phyloP scores from a whole-genome alignment of 139 green algal species.

The Tetraselmis striata region DNA sequence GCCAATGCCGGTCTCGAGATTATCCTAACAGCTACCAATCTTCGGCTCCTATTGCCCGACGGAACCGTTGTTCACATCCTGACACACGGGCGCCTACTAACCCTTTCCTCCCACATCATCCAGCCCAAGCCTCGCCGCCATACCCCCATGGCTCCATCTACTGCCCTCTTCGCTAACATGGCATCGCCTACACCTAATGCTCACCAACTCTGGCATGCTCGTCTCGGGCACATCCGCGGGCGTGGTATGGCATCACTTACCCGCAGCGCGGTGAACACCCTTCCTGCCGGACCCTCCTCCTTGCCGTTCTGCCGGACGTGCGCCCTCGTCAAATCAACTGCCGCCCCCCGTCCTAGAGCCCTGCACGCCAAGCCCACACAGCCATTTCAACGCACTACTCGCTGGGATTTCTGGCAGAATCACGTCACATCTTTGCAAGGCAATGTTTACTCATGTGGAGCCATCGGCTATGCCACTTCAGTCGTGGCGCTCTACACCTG shows the following conservation, averaged over 20 bases:
- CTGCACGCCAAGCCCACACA: not conserved
- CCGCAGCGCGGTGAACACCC: not conserved
- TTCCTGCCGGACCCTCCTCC: not conserved
- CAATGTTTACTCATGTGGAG: not conserved
- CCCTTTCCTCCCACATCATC: not conserved
- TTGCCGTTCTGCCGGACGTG: not conserved
- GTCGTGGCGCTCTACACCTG: not conserved
- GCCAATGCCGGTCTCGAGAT: not conserved
- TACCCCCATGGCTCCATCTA: not conserved
- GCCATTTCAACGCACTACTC: not conserved
- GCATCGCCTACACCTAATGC: no score
- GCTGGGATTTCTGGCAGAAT: not conserved
- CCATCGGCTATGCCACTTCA: not conserved
- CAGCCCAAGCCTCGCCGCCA: not conserved
- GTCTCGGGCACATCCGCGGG: not conserved
- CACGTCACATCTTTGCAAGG: not conserved
- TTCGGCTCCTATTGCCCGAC: not conserved
- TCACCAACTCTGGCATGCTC: not conserved
- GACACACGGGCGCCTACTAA: not conserved
- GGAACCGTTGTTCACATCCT: not conserved
- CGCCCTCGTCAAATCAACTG: not conserved
- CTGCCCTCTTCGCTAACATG: not conserved
- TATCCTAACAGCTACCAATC: not conserved
- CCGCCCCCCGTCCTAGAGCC: no score
- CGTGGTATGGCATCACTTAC: not conserved